Conservation (phyloP, 2,329 filamentous ascomycete species). For the Orbilia brochopaga region DNA sequence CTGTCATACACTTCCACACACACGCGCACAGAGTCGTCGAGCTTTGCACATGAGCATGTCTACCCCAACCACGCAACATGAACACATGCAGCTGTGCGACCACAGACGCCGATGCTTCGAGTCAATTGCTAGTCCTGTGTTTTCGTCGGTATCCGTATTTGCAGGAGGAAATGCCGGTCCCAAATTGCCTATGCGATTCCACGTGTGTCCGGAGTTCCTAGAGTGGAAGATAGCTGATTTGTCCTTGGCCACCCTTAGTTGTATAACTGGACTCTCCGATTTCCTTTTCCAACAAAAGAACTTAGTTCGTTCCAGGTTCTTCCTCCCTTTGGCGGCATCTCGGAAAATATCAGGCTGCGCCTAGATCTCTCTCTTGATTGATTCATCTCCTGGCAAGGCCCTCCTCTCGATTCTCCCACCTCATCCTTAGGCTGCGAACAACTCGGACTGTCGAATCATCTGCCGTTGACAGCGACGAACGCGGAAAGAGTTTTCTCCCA, state of each 20-base stretch:
- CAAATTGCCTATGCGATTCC: conserved; percentile 23
- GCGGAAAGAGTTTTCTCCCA: conserved; percentile 48
- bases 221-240: conserved; percentile 50
- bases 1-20: conserved; percentile 49
- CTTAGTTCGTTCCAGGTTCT: conserved; percentile 34
- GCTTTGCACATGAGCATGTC: conserved; percentile 40
- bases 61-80: conserved; percentile 47
- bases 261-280: conserved; percentile 45
- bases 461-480: conserved; percentile 38
- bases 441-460: conserved; percentile 15
- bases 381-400: conserved; percentile 25
- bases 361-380: conserved; percentile 34
- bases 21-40: conserved; percentile 22
- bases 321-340: conserved; percentile 26
- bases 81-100: conserved; percentile 50
- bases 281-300: conserved; percentile 49
- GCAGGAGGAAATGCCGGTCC: conserved; percentile 33
- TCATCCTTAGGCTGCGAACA: conserved; percentile 11
- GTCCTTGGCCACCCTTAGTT: conserved; percentile 38
- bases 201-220: conserved; percentile 39
- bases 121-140: conserved; percentile 47
- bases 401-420: conserved; percentile 17
- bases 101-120: conserved; percentile 45
- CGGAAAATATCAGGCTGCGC: conserved; percentile 34
- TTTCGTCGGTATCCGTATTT: conserved; percentile 44